Conservation (phyloP, 164 flowering plant genomes). For the Malania oleifera region DNA sequence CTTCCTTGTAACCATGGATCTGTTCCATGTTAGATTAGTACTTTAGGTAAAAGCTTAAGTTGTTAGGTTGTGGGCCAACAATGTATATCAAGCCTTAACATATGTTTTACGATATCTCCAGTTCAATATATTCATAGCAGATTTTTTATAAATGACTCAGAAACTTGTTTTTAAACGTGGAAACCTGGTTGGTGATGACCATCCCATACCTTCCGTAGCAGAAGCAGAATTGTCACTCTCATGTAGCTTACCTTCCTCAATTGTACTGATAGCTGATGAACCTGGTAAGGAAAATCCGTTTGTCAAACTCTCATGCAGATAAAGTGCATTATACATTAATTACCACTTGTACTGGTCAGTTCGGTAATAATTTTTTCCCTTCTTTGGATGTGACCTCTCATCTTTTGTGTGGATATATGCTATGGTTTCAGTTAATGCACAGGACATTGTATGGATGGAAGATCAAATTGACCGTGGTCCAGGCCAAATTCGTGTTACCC, state of each 20-base stretch:
- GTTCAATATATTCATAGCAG: not conserved
- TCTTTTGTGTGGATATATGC: not conserved
- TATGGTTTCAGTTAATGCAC: conserved; percentile 49
- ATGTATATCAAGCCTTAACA: no score
- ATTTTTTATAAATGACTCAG: conserved; percentile 30
- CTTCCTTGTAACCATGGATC: no score
- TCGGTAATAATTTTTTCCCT: not conserved
- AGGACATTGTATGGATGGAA: conserved; percentile 39
- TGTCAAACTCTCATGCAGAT: not conserved
- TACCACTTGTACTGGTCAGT: not conserved
- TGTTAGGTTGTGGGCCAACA: no score
- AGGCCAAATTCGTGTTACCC: conserved; percentile 44
- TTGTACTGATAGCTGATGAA: conserved; percentile 75
- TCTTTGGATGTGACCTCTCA: not conserved
- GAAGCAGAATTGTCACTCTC: conserved; percentile 44
- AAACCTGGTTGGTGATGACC: conserved; percentile 73
- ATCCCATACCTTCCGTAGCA: conserved; percentile 66
- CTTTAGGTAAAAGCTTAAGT: no score
- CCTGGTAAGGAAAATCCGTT: conserved; percentile 40
- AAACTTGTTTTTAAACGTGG: conserved; percentile 76
- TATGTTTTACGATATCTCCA: not conserved
- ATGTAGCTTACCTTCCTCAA: conserved; percentile 68
- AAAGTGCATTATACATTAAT: not conserved
- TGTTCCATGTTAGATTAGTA: no score
- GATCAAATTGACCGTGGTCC: conserved; percentile 58